These are phyloP conservation scores for Talaromyces trachyspermus DNA, from an alignment of 495 filamentous ascomycete species.

Conservation along the genomic window DNA sequence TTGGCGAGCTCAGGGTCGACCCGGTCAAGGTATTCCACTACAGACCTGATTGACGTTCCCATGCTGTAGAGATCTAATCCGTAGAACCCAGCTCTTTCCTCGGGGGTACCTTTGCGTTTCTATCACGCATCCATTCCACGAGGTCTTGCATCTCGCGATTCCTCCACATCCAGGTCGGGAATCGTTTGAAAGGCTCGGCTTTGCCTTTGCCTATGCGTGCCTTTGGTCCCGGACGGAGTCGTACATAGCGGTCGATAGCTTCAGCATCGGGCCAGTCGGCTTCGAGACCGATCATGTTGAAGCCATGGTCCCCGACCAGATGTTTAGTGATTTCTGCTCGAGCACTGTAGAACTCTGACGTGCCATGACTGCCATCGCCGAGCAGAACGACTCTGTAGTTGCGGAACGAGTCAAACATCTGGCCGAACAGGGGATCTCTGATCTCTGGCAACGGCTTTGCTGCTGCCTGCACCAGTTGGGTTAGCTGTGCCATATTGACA, in stretches of 20 bases:
- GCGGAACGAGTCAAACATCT: constrained; percentile 37
- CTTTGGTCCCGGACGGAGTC: constrained; percentile 33
- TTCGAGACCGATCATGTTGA: constrained; percentile 49
- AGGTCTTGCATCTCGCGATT: constrained; percentile 49
- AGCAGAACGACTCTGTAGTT: constrained; percentile 43
- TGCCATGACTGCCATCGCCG: constrained; percentile 52
- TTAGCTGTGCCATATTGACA: constrained; percentile 13
- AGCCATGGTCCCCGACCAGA: constrained; percentile 45
- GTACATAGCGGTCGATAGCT: constrained; percentile 49
- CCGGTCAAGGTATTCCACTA: constrained; percentile 46
- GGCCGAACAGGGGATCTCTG: constrained; percentile 25
- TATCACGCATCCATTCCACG: constrained; percentile 48
- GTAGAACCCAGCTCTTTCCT: constrained; percentile 42
- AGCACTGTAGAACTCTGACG: constrained; percentile 51
- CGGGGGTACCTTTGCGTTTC: constrained; percentile 28
- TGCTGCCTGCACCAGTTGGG: constrained; percentile 28
- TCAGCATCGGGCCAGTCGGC: constrained; percentile 56
- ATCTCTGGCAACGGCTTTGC: constrained; percentile 35
- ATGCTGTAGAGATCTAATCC: constrained; percentile 51
- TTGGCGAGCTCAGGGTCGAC: constrained; percentile 41
- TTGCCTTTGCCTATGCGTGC: constrained; percentile 22
- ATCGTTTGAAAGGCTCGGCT: constrained; percentile 42
- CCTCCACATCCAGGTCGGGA: constrained; percentile 59
- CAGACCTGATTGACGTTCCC: constrained; percentile 42
- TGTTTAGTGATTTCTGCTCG: constrained; percentile 50